A percentile compares a stretch with the other conserved stretches of the same genome.
Evolutionary conservation across 176 grass and related monocot species (phyloP).

Genomic region (Tuctoria greenei): DNA sequence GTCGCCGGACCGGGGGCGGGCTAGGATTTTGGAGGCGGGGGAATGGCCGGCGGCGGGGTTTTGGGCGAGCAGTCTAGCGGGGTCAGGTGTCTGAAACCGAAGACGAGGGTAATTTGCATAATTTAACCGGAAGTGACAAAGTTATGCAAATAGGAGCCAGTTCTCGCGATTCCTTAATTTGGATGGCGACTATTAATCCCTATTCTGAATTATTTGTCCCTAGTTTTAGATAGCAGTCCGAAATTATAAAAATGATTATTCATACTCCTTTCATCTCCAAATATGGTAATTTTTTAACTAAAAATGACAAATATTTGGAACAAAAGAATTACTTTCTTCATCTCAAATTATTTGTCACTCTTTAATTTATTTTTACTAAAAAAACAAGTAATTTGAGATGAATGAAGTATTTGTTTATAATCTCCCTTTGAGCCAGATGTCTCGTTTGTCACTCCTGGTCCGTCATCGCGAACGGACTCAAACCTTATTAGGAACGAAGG

Average conservation of each 20-base stretch:
- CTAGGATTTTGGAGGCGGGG: conserved; percentile 57
- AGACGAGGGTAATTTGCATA: background rate
- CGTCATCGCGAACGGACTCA: background rate
- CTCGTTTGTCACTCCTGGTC: background rate
- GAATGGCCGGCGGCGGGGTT: background rate
- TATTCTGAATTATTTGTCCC: background rate
- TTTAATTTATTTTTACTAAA: too few species aligned
- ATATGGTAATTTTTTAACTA: too few species aligned
- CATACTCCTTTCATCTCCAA: too few species aligned
- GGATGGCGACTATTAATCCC: too few species aligned
- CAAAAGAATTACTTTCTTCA: too few species aligned
- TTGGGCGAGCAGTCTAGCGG: background rate
- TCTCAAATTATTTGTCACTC: too few species aligned
- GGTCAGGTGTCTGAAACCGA: conserved; percentile 7
- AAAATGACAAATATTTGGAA: too few species aligned
- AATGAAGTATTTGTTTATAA: background rate
- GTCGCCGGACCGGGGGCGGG: background rate
- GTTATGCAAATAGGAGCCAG: background rate
- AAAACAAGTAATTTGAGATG: too few species aligned
- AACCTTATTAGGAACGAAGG: too few species aligned
- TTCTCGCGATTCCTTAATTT: background rate
- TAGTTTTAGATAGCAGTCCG: background rate
- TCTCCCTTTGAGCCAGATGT: background rate
- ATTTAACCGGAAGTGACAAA: background rate
- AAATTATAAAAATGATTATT: background rate